Conservation (phyloP, 768 basidiomycete genomes). For the Amanita fuliginea region DNA sequence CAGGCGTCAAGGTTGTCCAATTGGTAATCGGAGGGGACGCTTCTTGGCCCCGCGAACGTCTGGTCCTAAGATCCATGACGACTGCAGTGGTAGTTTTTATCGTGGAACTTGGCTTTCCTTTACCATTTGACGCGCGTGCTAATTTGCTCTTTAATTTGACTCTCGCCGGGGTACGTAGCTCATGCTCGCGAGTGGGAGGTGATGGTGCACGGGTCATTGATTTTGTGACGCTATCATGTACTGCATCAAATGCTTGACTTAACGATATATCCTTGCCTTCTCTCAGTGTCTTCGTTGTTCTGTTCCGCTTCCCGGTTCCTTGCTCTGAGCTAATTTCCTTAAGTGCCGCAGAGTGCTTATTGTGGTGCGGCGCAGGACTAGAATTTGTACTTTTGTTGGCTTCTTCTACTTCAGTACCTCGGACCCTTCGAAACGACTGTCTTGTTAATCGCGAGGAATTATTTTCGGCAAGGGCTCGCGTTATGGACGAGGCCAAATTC, state of each 20-base stretch:
- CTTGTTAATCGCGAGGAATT: not conserved
- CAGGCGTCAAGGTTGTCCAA: conserved; percentile 5
- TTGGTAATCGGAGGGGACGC: not conserved
- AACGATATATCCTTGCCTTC: not conserved
- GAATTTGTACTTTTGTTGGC: not conserved
- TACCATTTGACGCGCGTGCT: not conserved
- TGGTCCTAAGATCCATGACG: not conserved
- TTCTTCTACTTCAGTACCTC: not conserved
- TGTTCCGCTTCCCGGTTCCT: not conserved
- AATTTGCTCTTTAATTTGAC: not conserved
- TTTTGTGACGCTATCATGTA: conserved; percentile 7
- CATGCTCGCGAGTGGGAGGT: not conserved
- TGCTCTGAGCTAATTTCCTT: not conserved
- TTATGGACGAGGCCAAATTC: not conserved
- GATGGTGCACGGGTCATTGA: not conserved
- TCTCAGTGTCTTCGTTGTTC: not conserved
- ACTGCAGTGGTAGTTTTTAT: not conserved
- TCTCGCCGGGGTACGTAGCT: not conserved
- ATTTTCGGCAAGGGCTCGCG: not conserved
- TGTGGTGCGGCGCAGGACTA: not conserved
- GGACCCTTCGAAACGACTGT: not conserved
- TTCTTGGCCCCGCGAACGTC: not conserved
- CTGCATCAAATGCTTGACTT: not conserved
- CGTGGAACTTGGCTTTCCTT: not conserved
- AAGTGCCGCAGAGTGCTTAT: not conserved